phyloP scores from a whole-genome alignment of 2,329 filamentous ascomycete genomes.

The Bisporella sp. region DNA sequence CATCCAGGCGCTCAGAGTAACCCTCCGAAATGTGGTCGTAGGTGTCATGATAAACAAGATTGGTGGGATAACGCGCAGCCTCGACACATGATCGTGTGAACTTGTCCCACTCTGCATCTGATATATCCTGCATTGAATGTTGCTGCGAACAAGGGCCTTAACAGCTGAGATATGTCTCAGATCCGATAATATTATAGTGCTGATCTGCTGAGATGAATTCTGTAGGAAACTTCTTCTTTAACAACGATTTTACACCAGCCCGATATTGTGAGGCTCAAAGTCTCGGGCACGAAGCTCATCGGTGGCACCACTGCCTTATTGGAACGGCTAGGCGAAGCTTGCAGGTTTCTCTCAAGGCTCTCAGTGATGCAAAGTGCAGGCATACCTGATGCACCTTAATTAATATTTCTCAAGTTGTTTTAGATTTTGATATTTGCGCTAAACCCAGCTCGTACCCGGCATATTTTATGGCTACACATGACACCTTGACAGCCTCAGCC shows the following conservation, averaged over 20 bases:
- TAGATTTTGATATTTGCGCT: neutral
- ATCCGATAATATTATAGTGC: neutral
- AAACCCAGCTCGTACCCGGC: too few species aligned
- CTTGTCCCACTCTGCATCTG: neutral
- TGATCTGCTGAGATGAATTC: neutral
- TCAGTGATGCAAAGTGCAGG: neutral
- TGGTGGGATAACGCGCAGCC: constrained; percentile 2
- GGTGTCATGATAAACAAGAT: constrained; percentile 4
- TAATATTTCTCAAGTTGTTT: neutral
- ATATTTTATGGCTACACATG: too few species aligned
- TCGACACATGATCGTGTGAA: constrained; percentile 1
- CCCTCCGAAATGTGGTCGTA: constrained; percentile 3
- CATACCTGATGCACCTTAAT: neutral
- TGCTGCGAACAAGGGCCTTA: neutral
- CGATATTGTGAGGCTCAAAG: neutral
- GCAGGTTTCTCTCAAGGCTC: neutral
- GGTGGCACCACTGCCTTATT: neutral
- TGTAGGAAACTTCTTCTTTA: neutral
- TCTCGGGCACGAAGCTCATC: neutral
- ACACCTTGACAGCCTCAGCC: too few species aligned
- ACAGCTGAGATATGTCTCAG: neutral
- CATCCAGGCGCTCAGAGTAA: constrained; percentile 7
- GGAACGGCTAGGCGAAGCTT: neutral
- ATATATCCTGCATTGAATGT: neutral
- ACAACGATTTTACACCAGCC: neutral